Base-by-base conservation (phyloP, 805 yeast species). In the Lipomyces mesembrius region DNA sequence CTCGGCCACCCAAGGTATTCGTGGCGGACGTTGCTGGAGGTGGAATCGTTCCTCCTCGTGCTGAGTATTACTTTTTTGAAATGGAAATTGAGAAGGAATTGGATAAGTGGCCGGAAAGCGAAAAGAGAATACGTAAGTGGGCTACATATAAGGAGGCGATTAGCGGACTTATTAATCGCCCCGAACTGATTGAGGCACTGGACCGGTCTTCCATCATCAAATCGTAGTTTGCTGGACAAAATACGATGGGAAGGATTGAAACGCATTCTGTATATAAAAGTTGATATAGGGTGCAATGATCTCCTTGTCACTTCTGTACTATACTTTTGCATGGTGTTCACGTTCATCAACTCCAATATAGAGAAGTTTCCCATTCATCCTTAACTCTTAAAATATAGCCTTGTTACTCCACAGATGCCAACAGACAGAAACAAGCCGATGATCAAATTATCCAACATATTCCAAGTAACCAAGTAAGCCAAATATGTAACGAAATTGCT, bases 61-160 rank as follows among this genome's bases (percentile, higher is more conserved):
- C 93, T n/a, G 97, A 92, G 76, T 94, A 88, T 75, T 95, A 92
- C 75, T 89, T 94, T 76, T 95, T 83, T 77, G 97, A 94, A 77
- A 83, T 94, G 89, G 74, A 76, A 17, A 86, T 89, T 1, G 83
- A 77, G 17, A 79, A 83, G 60, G 80, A 90, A 67, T 83, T 83
- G 55, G 83, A 80, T 0, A 82, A 76, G 29, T 95, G 93, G 89
- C 99, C 99, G 0, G 99, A 95, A 78, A 72, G 76, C 17, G 63
- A 79, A 17, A 79, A 79, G 66, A 83, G 99, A 66, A 80, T 82
- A 39, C 80, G 98, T 62, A 80, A 85, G 65, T 92, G 98, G 97
- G 61, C 60, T n/a, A 81, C 84, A 1, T 90, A 85, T 72, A 76
- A 82, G 3, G 91, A 88, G 67, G 94, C 95, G 0, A 82, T 82